phyloP scores from a whole-genome alignment of 495 filamentous ascomycete species.

The Xylaria telfairii region DNA sequence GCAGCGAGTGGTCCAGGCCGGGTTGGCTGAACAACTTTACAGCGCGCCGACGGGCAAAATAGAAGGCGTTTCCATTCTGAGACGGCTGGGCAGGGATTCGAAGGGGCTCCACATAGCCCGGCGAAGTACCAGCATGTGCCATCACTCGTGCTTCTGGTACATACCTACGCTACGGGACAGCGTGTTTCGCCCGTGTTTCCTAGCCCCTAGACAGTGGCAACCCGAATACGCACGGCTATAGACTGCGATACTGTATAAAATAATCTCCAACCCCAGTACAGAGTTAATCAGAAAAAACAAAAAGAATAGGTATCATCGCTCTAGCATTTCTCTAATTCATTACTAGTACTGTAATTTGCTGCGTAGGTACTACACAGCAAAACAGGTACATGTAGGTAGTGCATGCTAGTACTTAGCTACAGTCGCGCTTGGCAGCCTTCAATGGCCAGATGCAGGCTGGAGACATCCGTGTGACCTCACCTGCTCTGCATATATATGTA shows the following conservation, averaged over 20 bases:
- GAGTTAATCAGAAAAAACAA: not conserved
- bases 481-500: too few species aligned
- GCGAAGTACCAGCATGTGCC: conserved; percentile 6
- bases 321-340: too few species aligned
- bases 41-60: not conserved
- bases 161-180: conserved; percentile 12
- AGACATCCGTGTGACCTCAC: not conserved
- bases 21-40: conserved; percentile 21
- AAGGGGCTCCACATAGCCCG: conserved; percentile 13
- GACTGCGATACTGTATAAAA: not conserved
- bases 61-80: conserved; percentile 26
- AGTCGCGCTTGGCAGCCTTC: too few species aligned
- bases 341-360: too few species aligned
- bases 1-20: conserved; percentile 18
- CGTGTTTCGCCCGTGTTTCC: conserved; percentile 15
- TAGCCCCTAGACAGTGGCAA: not conserved
- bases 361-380: too few species aligned
- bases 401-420: too few species aligned
- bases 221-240: not conserved
- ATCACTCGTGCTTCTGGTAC: conserved; percentile 5
- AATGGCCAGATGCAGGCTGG: not conserved
- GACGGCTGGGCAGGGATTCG: conserved; percentile 7
- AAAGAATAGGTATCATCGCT: too few species aligned
- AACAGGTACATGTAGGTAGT: too few species aligned
- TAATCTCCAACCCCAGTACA: not conserved